Conservation (phyloP, 805 yeast species). For the Yueomyces sinensis region DNA sequence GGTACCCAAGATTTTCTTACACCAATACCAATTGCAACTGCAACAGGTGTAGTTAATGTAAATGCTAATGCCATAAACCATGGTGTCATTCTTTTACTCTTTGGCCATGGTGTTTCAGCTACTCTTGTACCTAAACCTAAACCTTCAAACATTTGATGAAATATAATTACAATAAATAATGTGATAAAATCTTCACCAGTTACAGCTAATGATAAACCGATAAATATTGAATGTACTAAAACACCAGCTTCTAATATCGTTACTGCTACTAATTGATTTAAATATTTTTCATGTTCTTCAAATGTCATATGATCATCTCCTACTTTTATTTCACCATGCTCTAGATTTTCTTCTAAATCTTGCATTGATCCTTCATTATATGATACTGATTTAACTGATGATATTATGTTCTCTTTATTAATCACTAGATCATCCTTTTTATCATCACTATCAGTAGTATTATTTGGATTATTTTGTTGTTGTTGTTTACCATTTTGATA, state of each 20-base stretch:
- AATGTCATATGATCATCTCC: conserved; percentile 6
- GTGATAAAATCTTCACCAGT: conserved; percentile 52
- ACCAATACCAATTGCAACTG: conserved; percentile 66
- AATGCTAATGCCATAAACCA: conserved; percentile 37
- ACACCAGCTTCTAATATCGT: conserved; percentile 60
- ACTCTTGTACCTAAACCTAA: conserved; percentile 65
- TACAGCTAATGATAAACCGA: conserved; percentile 56
- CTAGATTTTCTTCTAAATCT: conserved; percentile 1
- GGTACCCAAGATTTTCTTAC: conserved; percentile 46
- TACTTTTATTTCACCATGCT: conserved; percentile 8
- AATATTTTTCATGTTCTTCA: conserved; percentile 31
- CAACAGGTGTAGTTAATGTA: conserved; percentile 51
- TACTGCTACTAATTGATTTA: conserved; percentile 42
- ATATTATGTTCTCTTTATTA: neutral
- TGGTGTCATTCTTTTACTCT: conserved; percentile 24
- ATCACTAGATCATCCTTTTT: neutral
- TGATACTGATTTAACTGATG: neutral
- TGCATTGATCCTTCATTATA: neutral
- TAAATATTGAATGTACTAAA: conserved; percentile 61
- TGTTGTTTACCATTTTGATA: neutral
- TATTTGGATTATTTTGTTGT: neutral
- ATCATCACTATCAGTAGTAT: neutral
- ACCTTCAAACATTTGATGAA: conserved; percentile 74
- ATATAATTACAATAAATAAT: conserved; percentile 49
- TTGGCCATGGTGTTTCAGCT: conserved; percentile 46